Evolutionary conservation across 2,329 filamentous ascomycete genomes (phyloP), one percentile per base, ranked within the genome.

Genomic region (Ceratocystis lukuohia): DNA sequence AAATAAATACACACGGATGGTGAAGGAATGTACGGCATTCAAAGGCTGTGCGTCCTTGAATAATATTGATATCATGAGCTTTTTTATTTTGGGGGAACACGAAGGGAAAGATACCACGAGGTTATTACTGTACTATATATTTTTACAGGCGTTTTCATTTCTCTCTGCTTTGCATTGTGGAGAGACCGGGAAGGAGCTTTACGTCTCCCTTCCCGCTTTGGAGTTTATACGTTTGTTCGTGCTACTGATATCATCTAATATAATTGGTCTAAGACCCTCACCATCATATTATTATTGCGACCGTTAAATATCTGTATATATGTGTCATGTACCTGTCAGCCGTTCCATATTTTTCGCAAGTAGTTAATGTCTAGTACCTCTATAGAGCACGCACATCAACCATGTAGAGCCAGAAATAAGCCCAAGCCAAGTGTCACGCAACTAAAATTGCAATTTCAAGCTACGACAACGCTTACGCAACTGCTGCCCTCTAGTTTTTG

Each of bases 81-180:
- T 17, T 59, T 37, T 57, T 15, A 5, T 30, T 57, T 57, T 5
- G 8, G 22, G 25, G 56, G 56, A n/a, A n/a, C 17, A 30, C 28
- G 33, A 59, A 8, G 56, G 56, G 8, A 30, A 37, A 59, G 56
- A 59, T 59, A 59, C 56, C 56, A 59, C 56, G n/a, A 17, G 56
- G 56, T 30, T 59, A 59, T 59, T 33, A 59, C 56, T 59, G 56
- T 59, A 59, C 33, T 59, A 59, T n/a, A 20, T 37, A 59, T 59
- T 5, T 41, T 8, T 33, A 10, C 56, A 59, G 15, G 56, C 56
- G 28, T 59, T 59, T 59, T 8, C 20, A 22, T 20, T 57, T 33
- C 30, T n/a, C 17, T 57, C 15, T 57, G 7, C 30, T 57, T 33
- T 57, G 25, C 1, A 57, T 7, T 20, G 7, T 20, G n/a, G 48